Percentiles rank a stretch among this genome's conserved stretches.
Evolutionary conservation across 139 green algal genomes (phyloP).

Genomic region (Chloropicon primus): DNA sequence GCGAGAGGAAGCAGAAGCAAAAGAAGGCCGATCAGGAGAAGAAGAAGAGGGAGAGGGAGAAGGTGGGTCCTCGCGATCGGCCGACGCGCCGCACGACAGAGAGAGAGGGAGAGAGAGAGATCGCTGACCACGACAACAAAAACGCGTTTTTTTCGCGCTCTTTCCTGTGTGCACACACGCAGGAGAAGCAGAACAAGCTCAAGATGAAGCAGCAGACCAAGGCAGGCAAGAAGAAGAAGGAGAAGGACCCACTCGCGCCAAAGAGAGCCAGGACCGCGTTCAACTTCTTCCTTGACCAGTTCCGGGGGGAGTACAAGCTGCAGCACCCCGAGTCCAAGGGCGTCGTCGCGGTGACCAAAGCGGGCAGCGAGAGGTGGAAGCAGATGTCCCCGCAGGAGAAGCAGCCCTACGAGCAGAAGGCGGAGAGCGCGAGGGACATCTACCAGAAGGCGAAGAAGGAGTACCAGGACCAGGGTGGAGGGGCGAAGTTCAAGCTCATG

Average conservation of each 20-base stretch:
- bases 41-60: background rate
- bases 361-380: background rate
- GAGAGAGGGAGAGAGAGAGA: no score
- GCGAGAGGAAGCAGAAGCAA: background rate
- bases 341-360: background rate
- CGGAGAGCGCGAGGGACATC: background rate
- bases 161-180: no score
- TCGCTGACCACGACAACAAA: no score
- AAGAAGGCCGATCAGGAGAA: background rate
- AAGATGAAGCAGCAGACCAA: background rate
- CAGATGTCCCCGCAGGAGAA: background rate
- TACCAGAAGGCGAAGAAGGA: background rate
- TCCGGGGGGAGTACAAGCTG: background rate
- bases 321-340: background rate
- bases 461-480: background rate
- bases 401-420: background rate
- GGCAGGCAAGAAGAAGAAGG: background rate
- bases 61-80: no score
- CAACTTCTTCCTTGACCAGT: background rate
- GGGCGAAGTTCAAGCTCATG: background rate
- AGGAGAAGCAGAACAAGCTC: background rate
- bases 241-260: background rate
- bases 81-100: no score
- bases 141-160: no score
- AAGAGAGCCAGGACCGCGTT: background rate